Evolutionary conservation across 2,329 filamentous ascomycete genomes (phyloP).

Genomic region (Lasiodiplodia gonubiensis): DNA sequence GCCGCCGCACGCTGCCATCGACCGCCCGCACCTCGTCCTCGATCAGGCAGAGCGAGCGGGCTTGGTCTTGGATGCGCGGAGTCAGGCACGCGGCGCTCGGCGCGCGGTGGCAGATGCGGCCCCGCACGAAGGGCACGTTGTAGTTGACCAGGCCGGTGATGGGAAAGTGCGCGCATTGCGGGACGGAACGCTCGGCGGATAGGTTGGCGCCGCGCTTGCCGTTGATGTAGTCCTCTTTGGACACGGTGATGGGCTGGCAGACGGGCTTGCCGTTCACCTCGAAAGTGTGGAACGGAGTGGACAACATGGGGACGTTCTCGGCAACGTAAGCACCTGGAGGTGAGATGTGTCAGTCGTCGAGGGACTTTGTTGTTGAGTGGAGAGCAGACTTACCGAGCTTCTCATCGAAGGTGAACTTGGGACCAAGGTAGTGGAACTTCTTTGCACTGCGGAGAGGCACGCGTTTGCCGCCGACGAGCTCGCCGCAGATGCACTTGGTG

Average conservation of each 20-base stretch:
- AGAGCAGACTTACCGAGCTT: neutral
- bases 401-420: neutral
- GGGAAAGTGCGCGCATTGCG: constrained; percentile 21
- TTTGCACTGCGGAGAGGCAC: neutral
- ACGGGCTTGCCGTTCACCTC: neutral
- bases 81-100: neutral
- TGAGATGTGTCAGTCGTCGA: neutral
- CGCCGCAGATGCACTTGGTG: constrained; percentile 15
- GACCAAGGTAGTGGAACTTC: constrained; percentile 2
- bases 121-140: neutral
- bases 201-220: neutral
- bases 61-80: constrained; percentile 1
- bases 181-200: constrained; percentile 12
- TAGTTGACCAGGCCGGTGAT: neutral
- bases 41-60: constrained; percentile 13
- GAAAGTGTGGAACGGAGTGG: neutral
- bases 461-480: constrained; percentile 1
- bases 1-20: neutral
- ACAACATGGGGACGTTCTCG: neutral
- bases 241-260: neutral
- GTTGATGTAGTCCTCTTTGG: neutral
- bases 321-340: neutral
- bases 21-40: neutral
- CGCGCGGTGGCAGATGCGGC: neutral
- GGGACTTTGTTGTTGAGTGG: no score